phyloP scores from a whole-genome alignment of 2,329 filamentous ascomycete species.

The Botrytis aclada region DNA sequence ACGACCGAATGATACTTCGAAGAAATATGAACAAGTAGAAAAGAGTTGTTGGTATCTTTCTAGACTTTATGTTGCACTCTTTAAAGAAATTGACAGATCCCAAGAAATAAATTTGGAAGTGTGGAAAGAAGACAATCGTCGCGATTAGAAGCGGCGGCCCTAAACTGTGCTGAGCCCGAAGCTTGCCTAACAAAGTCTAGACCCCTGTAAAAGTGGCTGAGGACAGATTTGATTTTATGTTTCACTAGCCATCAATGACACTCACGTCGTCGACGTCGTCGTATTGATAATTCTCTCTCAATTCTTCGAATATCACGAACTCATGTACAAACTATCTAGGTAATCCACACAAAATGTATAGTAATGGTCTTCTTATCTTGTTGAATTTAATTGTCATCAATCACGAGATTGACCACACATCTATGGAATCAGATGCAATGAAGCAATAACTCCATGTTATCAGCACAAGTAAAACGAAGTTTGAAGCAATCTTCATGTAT shows the following conservation, averaged over 20 bases:
- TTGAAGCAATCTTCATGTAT: not conserved
- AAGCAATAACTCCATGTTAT: not conserved
- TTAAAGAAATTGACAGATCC: constrained; percentile 6
- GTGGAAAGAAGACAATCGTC: constrained; percentile 13
- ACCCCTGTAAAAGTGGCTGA: constrained; percentile 3
- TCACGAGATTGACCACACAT: not conserved
- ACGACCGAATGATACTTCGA: constrained; percentile 17
- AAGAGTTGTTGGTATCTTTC: not conserved
- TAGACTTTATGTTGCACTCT: not conserved
- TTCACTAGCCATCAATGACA: not conserved
- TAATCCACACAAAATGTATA: not conserved
- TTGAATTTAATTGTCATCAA: not conserved
- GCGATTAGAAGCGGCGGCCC: constrained; percentile 18
- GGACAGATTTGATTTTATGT: constrained; percentile 19
- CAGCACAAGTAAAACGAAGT: too few species aligned
- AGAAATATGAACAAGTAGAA: not conserved
- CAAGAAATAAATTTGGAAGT: not conserved
- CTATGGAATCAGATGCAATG: not conserved
- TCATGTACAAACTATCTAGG: not conserved
- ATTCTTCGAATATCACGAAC: not conserved
- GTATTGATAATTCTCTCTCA: not conserved
- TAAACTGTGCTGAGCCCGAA: not conserved
- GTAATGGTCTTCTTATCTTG: not conserved
- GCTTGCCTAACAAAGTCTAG: constrained; percentile 5
- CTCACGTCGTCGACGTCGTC: not conserved